These are phyloP conservation scores for Pecoramyces ruminantium DNA, from an alignment of 192 early-diverging fungal species.

Conservation along the genomic window DNA sequence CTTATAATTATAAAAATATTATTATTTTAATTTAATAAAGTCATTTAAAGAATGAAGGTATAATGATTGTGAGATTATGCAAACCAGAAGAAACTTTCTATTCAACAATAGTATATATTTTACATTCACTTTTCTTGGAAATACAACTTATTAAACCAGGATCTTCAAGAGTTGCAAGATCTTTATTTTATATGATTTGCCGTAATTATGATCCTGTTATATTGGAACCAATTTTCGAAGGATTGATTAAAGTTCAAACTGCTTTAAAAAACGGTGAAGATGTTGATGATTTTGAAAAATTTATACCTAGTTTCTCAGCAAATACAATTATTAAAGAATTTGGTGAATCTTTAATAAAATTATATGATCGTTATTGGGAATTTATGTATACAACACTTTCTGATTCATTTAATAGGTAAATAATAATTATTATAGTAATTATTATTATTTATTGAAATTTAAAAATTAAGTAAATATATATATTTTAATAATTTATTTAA, in stretches of 20 bases:
- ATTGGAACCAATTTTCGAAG: not conserved
- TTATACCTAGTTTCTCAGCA: not conserved
- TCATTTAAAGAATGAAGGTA: not conserved
- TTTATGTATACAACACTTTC: not conserved
- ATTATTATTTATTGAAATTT: too few species aligned
- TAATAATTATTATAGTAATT: too few species aligned
- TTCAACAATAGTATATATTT: not conserved
- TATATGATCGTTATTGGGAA: not conserved
- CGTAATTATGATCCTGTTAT: not conserved
- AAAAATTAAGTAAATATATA: too few species aligned
- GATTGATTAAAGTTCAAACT: not conserved
- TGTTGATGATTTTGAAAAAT: not conserved
- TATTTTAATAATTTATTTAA: too few species aligned
- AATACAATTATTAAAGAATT: not conserved
- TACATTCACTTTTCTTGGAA: not conserved
- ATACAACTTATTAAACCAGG: not conserved
- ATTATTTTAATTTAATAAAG: too few species aligned
- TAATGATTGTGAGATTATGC: not conserved
- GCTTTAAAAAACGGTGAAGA: not conserved
- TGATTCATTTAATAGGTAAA: not conserved
- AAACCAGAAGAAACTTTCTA: not conserved
- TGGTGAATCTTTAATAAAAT: not conserved
- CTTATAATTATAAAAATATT: too few species aligned
- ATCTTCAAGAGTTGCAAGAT: not conserved
- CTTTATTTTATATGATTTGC: not conserved